Evolutionary conservation across 805 yeast species (phyloP), one percentile per base, ranked within the genome.

Genomic region (Cyberlindnera mycetangii): DNA sequence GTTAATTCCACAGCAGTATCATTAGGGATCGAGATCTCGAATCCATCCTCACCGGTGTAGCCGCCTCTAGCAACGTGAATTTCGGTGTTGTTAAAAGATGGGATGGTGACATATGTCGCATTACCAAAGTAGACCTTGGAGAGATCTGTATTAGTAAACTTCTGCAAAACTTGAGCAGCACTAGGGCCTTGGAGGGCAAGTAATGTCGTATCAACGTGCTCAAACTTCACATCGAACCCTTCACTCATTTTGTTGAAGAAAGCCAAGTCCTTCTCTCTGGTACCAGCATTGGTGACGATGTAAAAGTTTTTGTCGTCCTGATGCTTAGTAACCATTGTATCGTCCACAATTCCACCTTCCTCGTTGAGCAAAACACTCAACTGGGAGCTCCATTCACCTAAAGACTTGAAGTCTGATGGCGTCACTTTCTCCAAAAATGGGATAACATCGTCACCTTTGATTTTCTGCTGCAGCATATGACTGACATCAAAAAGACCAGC

Each of bases 31-130:
- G 95, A 82, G 47, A 92, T 77, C 65, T 93, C 99, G 65, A 93
- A 92, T 2, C 99, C 99, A 64, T 93, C 99, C 67, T 93, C 99
- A 16, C 99, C 99, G 7, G 99, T 93, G 71, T 93, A 93, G 2
- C 99, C 99, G 19, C 95, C 87, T 66, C 99, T 82, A 4, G 96
- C 86, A n/a, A 89, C 75, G 60, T 89, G 95, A 41, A 85, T 72
- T 40, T 72, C 69, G 28, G 60, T 51, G 20, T 66, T 49, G 64
- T 60, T 42, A 67, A 70, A 57, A 64, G 69, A 42, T 19, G 61
- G 55, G 12, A 62, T 44, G 8, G 33, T 54, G 36, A 59, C 48
- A 32, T 49, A 56, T 21, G 60, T 53, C 32, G 72, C 75, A 56
- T 79, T 75, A 41, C 98, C 98, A 63, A 93, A 93, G 50, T 75